Percentiles rank a stretch among this genome's conserved stretches.
Conservation (phyloP, 2,329 filamentous ascomycete genomes). For the Ascochyta clinopodiicola region DNA sequence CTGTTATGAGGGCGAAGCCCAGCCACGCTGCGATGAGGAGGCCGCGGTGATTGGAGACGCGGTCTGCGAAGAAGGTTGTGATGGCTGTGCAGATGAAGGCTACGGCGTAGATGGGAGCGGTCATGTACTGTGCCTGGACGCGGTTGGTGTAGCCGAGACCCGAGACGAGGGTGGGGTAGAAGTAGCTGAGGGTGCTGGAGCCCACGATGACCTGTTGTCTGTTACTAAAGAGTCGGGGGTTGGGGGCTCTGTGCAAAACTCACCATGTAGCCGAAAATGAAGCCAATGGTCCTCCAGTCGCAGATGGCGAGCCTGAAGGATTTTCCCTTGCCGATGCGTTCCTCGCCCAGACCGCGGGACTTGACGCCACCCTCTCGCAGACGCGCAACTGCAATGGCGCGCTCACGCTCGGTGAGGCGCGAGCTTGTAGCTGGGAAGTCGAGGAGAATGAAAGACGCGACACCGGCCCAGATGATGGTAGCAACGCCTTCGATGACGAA, state of each 20-base stretch:
- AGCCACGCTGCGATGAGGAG: constrained; percentile 60
- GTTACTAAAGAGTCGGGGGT: constrained; percentile 4
- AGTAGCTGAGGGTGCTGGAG: constrained; percentile 60
- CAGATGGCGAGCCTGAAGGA: constrained; percentile 50
- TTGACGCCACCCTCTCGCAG: constrained; percentile 54
- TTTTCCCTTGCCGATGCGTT: constrained; percentile 46
- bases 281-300: constrained; percentile 57
- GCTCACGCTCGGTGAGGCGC: constrained; percentile 51
- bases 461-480: constrained; percentile 54
- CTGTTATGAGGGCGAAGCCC: constrained; percentile 47
- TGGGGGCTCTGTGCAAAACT: background rate
- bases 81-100: constrained; percentile 59
- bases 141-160: constrained; percentile 57
- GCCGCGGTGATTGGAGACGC: constrained; percentile 55
- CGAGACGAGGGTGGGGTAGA: constrained; percentile 61
- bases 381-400: constrained; percentile 53
- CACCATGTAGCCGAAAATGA: constrained; percentile 60
- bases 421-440: constrained; percentile 58
- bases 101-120: constrained; percentile 60
- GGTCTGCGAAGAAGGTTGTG: constrained; percentile 58
- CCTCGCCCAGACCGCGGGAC: constrained; percentile 39
- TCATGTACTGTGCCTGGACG: constrained; percentile 59
- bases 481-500: constrained; percentile 30
- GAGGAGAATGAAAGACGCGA: constrained; percentile 55
- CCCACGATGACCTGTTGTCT: constrained; percentile 51